Conservation (phyloP, 371 early-diverging fungal genomes). For the Catenaria anguillulae region DNA sequence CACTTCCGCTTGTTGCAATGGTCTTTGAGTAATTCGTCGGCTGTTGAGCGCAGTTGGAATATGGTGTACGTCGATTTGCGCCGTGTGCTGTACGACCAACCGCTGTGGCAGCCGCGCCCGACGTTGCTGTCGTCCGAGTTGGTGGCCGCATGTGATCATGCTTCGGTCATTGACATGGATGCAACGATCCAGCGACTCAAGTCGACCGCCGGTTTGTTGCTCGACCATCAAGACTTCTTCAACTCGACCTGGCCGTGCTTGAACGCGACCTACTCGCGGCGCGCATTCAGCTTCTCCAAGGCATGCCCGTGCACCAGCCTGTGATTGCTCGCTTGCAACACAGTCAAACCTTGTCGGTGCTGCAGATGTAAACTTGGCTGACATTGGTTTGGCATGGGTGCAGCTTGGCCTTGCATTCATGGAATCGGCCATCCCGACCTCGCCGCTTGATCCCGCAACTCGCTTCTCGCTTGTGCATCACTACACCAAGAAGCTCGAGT, state of each 20-base stretch:
- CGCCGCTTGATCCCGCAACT: slow-evolving; percentile 26
- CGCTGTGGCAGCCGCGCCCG: slow-evolving; percentile 3
- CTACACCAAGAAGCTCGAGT: slow-evolving; percentile 12
- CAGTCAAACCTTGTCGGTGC: neutral
- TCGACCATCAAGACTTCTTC: neutral
- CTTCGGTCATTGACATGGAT: neutral
- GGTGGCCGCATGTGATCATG: neutral
- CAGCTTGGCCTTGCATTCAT: slow-evolving; percentile 12
- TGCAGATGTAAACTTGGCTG: neutral
- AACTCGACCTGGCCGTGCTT: neutral
- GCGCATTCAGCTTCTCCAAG: neutral
- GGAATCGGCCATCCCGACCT: slow-evolving; percentile 13
- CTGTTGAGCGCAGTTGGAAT: slow-evolving; percentile 3
- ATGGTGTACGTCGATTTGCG: neutral
- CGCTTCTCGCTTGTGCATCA: slow-evolving; percentile 15
- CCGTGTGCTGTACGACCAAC: neutral
- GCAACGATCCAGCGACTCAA: neutral
- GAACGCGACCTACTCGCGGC: neutral
- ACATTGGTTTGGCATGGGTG: slow-evolving; percentile 12
- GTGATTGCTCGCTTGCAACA: neutral
- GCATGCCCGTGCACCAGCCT: neutral
- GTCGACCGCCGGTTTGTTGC: neutral
- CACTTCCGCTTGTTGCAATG: neutral
- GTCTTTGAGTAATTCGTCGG: neutral
- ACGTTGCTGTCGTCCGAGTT: neutral